Evolutionary conservation across 768 basidiomycete species (phyloP), one percentile per base, ranked within the genome.

Genomic region (Termitomyces titanicus): DNA sequence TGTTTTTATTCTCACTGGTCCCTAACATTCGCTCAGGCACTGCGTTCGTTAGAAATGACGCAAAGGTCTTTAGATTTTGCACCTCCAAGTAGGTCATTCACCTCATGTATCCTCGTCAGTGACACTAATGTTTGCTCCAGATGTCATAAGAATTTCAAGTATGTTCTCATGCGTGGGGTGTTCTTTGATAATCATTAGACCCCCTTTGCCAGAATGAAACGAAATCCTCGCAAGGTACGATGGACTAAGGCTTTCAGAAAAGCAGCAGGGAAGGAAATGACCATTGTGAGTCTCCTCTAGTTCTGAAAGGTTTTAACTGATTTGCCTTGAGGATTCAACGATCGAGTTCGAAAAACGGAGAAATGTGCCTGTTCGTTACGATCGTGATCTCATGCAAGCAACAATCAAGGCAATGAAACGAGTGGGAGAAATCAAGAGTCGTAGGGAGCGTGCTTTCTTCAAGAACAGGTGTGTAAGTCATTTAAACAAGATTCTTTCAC

Each of bases 91-190:
- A 62, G 64, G 87, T 68, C 29, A 51, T 22, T 46, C 48, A 47
- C 42, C 35, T 17, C 44, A 39, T 17, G 38, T 17, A 10, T 44
- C n/a, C 20, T 17, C 49, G 12, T 18, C 22, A 24, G 12, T 22
- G 33, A 44, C 8, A 12, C 57, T 54, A 12, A 57, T 13, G 29
- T 25, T 3, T 37, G 24, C 17, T 48, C 15, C 44, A 53, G 92
- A 79, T 97, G 97, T 70, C 92, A 98, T 73, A 98, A 98, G 76
- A 99, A 98, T 74, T 99, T 99, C 85, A 99, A 99, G 94, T 93
- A 65, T 61, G 82, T 37, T 25, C 12, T 45, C 11, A 17, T 18
- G 8, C 22, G 31, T 55, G 46, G 25, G 47, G 31, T 49, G 15
- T 58, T 45, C 55, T 39, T 33, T 24, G 51, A 10, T 51, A 18